Evolutionary conservation across 352 stramenopile genomes (phyloP).

Genomic region (Phytophthora pini): DNA sequence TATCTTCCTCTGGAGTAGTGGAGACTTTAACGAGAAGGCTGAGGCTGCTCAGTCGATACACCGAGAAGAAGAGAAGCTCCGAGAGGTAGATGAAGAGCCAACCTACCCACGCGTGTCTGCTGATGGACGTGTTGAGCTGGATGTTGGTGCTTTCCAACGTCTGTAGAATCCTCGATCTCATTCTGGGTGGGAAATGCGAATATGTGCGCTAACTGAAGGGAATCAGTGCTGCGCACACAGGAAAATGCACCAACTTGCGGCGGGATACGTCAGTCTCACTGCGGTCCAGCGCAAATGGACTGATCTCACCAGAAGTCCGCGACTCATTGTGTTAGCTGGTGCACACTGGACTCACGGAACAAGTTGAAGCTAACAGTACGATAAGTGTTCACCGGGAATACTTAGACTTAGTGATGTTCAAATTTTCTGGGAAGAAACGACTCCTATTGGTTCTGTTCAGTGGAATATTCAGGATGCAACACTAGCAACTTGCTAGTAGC

Average conservation of each 20-base stretch:
- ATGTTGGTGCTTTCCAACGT: slow-evolving; percentile 23
- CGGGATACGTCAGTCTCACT: neutral
- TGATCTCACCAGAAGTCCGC: slow-evolving; percentile 21
- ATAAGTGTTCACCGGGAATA: slow-evolving; percentile 9
- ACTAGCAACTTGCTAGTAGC: too few relatives aligned
- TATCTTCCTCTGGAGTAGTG: slow-evolving; percentile 9
- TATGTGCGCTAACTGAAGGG: slow-evolving; percentile 13
- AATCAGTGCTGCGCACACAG: slow-evolving; percentile 19
- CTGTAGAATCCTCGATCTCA: slow-evolving; percentile 17
- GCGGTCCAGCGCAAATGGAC: slow-evolving; percentile 21
- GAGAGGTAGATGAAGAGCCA: slow-evolving; percentile 29
- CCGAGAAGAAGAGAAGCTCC: slow-evolving; percentile 29
- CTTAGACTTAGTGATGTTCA: neutral
- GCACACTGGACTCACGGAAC: neutral
- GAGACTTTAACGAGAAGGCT: slow-evolving; percentile 14
- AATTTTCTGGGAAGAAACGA: neutral
- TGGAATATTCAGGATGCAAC: neutral
- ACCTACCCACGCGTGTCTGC: slow-evolving; percentile 26
- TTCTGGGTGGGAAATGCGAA: slow-evolving; percentile 4
- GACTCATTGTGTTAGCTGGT: slow-evolving; percentile 2
- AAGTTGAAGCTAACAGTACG: slow-evolving; percentile 12
- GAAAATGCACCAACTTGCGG: slow-evolving; percentile 2
- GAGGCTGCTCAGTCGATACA: slow-evolving; percentile 33
- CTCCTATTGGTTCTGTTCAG: too few relatives aligned
- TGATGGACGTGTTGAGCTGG: slow-evolving; percentile 27